Percentiles rank a stretch among this genome's conserved stretches.
Conservation (phyloP, 441 rosid genomes). For the Viola pubescens region DNA sequence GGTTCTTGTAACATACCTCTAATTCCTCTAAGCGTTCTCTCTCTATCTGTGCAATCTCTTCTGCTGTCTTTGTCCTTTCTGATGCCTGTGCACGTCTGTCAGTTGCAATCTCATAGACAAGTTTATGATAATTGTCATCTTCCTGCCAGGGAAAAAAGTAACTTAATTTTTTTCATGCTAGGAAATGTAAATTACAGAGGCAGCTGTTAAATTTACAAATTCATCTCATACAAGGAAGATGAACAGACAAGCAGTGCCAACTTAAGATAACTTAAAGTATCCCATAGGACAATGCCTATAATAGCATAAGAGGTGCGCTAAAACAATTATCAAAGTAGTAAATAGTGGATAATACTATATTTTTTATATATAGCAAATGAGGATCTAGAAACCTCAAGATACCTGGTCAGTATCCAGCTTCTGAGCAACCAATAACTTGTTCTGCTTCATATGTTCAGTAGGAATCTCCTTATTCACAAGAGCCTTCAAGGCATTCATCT, state of each 20-base stretch:
- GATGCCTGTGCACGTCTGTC: slow-evolving; percentile 78
- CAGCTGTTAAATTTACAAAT: too few relatives aligned
- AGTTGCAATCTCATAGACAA: slow-evolving; percentile 45
- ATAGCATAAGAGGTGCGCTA: too few relatives aligned
- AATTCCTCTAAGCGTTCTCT: slow-evolving; percentile 61
- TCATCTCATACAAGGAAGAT: too few relatives aligned
- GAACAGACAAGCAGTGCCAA: too few relatives aligned
- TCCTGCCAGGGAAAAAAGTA: slow-evolving; percentile 25
- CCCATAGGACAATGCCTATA: too few relatives aligned
- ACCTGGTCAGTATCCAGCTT: slow-evolving; percentile 35
- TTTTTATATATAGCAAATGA: too few relatives aligned
- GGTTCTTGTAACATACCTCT: slow-evolving; percentile 46
- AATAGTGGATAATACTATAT: too few relatives aligned
- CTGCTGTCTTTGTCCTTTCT: slow-evolving; percentile 79
- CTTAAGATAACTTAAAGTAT: too few relatives aligned
- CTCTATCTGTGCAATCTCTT: slow-evolving; percentile 88
- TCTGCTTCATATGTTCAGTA: slow-evolving; percentile 31
- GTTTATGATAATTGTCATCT: slow-evolving; percentile 53
- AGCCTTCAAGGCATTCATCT: slow-evolving; percentile 54
- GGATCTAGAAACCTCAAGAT: slow-evolving; percentile 10
- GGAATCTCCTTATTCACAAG: slow-evolving; percentile 36
- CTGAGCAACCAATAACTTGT: slow-evolving; percentile 17
- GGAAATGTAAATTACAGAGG: too few relatives aligned
- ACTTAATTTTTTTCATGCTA: too few relatives aligned
- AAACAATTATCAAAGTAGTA: too few relatives aligned